Conservation (phyloP, 2,329 filamentous ascomycete species). For the Paecilomyces variotii region DNA sequence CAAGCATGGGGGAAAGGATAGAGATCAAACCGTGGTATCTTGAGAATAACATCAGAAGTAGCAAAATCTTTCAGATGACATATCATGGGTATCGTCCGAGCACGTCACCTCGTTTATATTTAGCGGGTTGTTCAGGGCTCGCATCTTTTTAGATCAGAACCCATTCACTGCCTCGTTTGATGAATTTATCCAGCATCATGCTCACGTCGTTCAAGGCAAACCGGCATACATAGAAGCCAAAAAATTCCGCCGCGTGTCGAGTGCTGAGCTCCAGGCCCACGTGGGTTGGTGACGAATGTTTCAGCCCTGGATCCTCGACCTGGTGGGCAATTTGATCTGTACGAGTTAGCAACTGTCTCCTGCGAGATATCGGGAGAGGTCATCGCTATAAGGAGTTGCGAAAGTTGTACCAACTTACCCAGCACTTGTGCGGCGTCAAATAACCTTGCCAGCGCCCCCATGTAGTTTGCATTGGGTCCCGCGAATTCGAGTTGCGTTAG, state of each 20-base stretch:
- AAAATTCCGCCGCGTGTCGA: constrained; percentile 92
- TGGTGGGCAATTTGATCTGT: constrained; percentile 91
- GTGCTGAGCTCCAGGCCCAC: constrained; percentile 91
- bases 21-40: constrained; percentile 8
- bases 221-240: constrained; percentile 90
- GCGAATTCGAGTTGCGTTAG: constrained; percentile 61
- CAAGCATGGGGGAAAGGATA: not conserved
- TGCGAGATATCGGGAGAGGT: not conserved
- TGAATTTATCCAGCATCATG: constrained; percentile 86
- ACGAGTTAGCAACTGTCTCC: constrained; percentile 7
- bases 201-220: constrained; percentile 85
- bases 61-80: constrained; percentile 3
- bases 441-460: constrained; percentile 78
- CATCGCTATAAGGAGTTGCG: not conserved
- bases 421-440: constrained; percentile 91
- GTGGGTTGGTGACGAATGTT: constrained; percentile 86
- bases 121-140: not conserved
- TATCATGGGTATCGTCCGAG: not conserved
- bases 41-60: constrained; percentile 5
- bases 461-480: constrained; percentile 83
- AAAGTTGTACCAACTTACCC: constrained; percentile 49
- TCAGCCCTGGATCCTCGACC: constrained; percentile 88
- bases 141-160: constrained; percentile 49
- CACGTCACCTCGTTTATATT: not conserved
- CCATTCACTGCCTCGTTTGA: constrained; percentile 96